A percentile compares a stretch with the other conserved stretches of the same genome.
Evolutionary conservation across 2,329 filamentous ascomycete genomes (phyloP).

Genomic region (Arthroderma sp.): DNA sequence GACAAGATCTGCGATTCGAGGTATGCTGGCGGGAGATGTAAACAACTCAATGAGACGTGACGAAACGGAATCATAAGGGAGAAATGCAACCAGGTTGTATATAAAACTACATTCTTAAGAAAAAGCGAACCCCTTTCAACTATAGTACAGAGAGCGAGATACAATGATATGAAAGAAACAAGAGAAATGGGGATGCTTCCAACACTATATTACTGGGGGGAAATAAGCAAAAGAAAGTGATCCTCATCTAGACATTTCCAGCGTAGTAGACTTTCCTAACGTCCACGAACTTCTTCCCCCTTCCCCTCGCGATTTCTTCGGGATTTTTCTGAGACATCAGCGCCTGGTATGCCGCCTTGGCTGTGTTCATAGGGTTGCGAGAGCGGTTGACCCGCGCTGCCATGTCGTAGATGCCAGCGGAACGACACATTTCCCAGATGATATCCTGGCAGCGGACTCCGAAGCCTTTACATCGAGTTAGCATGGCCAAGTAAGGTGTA

Average conservation of each 20-base stretch:
- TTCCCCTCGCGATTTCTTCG: constrained; percentile 74
- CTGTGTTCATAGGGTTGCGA: constrained; percentile 93
- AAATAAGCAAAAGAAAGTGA: constrained; percentile 5
- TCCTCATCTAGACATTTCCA: constrained; percentile 33
- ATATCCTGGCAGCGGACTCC: constrained; percentile 81
- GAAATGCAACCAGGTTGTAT: too few species aligned
- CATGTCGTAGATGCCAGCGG: constrained; percentile 75
- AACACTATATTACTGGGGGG: neutral
- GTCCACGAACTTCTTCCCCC: constrained; percentile 92
- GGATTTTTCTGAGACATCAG: constrained; percentile 73
- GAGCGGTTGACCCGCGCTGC: constrained; percentile 70
- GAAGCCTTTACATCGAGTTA: constrained; percentile 45
- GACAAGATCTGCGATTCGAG: too few species aligned
- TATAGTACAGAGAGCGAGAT: too few species aligned
- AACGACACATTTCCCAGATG: constrained; percentile 88
- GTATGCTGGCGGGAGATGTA: too few species aligned
- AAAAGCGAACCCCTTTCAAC: too few species aligned
- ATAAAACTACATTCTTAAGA: too few species aligned
- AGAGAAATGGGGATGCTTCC: neutral
- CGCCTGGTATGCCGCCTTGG: constrained; percentile 80
- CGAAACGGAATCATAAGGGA: too few species aligned
- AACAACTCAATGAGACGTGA: too few species aligned
- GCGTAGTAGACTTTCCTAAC: constrained; percentile 95
- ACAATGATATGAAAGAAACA: neutral
- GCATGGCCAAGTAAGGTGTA: neutral